These are phyloP conservation scores for Aspergillus eucalypticola DNA, from an alignment of 2,329 filamentous ascomycete genomes.

Conservation along the genomic window DNA sequence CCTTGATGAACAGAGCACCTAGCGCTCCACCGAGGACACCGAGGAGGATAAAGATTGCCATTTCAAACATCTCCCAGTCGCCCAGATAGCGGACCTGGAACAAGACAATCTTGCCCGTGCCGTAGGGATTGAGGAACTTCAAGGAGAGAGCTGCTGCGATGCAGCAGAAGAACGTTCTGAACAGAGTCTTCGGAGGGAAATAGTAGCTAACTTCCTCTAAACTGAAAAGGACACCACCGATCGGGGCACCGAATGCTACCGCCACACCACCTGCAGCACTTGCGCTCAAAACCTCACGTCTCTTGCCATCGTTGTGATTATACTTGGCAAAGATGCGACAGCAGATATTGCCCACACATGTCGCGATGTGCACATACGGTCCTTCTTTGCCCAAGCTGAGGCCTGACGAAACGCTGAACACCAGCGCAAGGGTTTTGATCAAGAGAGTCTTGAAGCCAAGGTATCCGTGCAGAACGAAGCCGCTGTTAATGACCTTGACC, in stretches of 20 bases:
- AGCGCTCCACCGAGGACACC: conserved; percentile 80
- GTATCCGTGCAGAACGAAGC: conserved; percentile 95
- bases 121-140: conserved; percentile 94
- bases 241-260: conserved; percentile 89
- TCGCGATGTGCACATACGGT: conserved; percentile 95
- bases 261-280: conserved; percentile 89
- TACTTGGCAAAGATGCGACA: conserved; percentile 95
- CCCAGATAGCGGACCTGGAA: conserved; percentile 89
- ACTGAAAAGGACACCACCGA: conserved; percentile 87
- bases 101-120: conserved; percentile 92
- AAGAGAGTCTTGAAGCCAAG: conserved; percentile 83
- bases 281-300: conserved; percentile 89
- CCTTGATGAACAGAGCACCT: conserved; percentile 95
- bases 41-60: conserved; percentile 79
- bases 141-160: conserved; percentile 86
- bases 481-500: conserved; percentile 95
- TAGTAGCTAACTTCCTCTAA: conserved; percentile 95
- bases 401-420: conserved; percentile 88
- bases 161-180: conserved; percentile 97
- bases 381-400: conserved; percentile 93
- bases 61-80: conserved; percentile 94
- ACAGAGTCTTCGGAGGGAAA: conserved; percentile 95
- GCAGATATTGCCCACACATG: conserved; percentile 91
- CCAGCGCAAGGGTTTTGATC: conserved; percentile 78
- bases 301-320: conserved; percentile 88